Conservation (phyloP, 306 rosid genomes). For the Ochetophila trinervis region DNA sequence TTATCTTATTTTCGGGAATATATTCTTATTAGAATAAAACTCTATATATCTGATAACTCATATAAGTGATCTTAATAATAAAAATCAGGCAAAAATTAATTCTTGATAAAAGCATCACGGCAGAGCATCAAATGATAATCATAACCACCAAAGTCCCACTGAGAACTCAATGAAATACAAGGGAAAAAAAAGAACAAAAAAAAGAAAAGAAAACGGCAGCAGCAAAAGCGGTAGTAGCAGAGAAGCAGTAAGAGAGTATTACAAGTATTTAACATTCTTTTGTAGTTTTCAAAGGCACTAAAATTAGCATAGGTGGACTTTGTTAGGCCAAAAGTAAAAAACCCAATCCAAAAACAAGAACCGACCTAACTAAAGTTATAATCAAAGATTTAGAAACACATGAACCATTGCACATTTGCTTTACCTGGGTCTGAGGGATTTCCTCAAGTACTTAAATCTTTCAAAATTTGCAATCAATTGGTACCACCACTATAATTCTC, state of each 20-base stretch:
- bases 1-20: too few relatives aligned
- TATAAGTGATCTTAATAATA: background rate
- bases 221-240: too few relatives aligned
- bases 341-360: constrained; percentile 1
- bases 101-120: background rate
- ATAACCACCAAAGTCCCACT: constrained; percentile 6
- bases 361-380: constrained; percentile 14
- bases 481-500: constrained; percentile 24
- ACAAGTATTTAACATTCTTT: too few relatives aligned
- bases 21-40: too few relatives aligned
- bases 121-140: background rate
- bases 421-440: background rate
- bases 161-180: constrained; percentile 1
- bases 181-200: too few relatives aligned
- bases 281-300: too few relatives aligned
- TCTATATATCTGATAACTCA: too few relatives aligned
- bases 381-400: too few relatives aligned
- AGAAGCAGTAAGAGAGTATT: too few relatives aligned
- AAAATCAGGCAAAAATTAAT: background rate
- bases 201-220: too few relatives aligned
- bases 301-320: background rate
- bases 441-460: constrained; percentile 6
- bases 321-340: background rate
- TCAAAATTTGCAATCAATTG: constrained; percentile 17
- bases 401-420: too few relatives aligned